These are phyloP conservation scores for Stemphylium vesicarium DNA, from an alignment of 2,329 filamentous ascomycete genomes.

Conservation along the genomic window DNA sequence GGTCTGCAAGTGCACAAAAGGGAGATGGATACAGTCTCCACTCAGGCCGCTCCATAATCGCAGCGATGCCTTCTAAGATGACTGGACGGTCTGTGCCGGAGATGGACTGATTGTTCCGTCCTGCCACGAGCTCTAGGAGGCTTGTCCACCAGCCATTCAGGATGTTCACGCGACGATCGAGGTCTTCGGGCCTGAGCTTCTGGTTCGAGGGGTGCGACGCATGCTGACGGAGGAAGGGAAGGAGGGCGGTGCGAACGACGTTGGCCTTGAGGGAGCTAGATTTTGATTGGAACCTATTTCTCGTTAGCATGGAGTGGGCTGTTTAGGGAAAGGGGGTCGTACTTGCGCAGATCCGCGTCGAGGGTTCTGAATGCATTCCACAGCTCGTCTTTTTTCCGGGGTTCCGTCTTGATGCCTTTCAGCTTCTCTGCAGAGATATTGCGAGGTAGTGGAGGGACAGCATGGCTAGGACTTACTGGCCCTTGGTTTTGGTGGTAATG, in stretches of 20 bases:
- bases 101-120: conserved; percentile 75
- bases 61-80: conserved; percentile 77
- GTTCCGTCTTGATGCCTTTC: conserved; percentile 47
- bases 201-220: conserved; percentile 70
- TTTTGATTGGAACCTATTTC: conserved; percentile 70
- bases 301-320: conserved; percentile 9
- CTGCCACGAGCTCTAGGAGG: conserved; percentile 81
- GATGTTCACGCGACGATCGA: conserved; percentile 79
- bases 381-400: conserved; percentile 70
- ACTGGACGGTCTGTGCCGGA: conserved; percentile 83
- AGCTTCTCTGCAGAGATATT: conserved; percentile 51
- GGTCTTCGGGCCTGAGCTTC: conserved; percentile 74
- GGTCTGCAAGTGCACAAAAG: conserved; percentile 67
- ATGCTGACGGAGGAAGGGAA: conserved; percentile 79
- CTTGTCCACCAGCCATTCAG: conserved; percentile 91
- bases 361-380: conserved; percentile 72
- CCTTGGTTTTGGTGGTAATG: conserved; percentile 43
- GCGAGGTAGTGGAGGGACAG: conserved; percentile 52
- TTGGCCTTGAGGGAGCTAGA: conserved; percentile 75
- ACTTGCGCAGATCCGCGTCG: conserved; percentile 73
- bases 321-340: conserved; percentile 27
- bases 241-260: conserved; percentile 71
- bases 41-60: conserved; percentile 87
- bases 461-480: conserved; percentile 40
- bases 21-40: conserved; percentile 78